Conservation (phyloP, 176 grass and related monocot species). For the Carex pumila region DNA sequence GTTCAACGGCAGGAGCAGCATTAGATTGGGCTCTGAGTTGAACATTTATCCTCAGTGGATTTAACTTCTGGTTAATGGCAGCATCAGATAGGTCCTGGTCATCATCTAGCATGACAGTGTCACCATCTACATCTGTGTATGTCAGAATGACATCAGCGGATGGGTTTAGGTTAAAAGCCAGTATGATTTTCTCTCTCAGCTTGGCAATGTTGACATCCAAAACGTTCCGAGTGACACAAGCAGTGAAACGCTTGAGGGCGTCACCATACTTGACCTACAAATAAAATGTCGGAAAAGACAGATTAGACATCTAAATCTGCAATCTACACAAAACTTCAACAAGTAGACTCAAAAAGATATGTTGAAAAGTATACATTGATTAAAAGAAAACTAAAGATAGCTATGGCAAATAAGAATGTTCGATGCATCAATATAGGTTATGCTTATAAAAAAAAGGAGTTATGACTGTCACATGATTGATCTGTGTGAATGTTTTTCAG, state of each 20-base stretch:
- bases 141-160: slow-evolving; percentile 52
- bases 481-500: no score
- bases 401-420: neutral
- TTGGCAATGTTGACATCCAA: slow-evolving; percentile 41
- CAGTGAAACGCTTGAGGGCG: slow-evolving; percentile 63
- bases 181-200: slow-evolving; percentile 51
- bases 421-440: neutral
- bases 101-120: slow-evolving; percentile 69
- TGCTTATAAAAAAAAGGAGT: neutral
- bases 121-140: slow-evolving; percentile 77
- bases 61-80: slow-evolving; percentile 68
- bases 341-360: neutral
- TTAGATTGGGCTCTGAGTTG: slow-evolving; percentile 40
- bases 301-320: neutral
- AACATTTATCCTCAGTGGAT: slow-evolving; percentile 81
- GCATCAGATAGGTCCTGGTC: slow-evolving; percentile 82
- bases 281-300: neutral
- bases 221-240: slow-evolving; percentile 19
- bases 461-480: no score
- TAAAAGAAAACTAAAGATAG: neutral
- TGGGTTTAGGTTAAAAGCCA: slow-evolving; percentile 57
- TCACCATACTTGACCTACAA: slow-evolving; percentile 86
- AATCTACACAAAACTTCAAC: neutral
- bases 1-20: neutral
- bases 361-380: neutral